Percentiles rank a stretch among this genome's conserved stretches.
Evolutionary conservation across 2,329 filamentous ascomycete genomes (phyloP).

Genomic region (Fusarium guadeloupense): DNA sequence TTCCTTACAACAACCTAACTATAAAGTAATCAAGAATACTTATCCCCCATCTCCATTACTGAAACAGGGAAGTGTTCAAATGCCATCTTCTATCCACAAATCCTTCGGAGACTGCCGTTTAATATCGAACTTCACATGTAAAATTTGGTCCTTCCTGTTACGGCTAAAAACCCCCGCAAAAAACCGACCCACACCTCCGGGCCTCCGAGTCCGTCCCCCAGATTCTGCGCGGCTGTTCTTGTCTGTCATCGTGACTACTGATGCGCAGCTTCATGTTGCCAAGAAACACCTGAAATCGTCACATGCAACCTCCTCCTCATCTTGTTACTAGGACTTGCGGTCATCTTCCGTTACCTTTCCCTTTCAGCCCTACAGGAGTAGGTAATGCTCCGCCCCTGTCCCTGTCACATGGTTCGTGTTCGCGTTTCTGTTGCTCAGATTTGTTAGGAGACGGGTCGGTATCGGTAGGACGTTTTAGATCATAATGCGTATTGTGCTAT

Average conservation of each 20-base stretch:
- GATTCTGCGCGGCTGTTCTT: slow-evolving; percentile 15
- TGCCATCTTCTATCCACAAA: too few relatives aligned
- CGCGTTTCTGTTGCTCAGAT: not conserved
- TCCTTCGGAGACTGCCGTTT: not conserved
- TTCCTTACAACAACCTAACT: too few relatives aligned
- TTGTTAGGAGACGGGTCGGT: too few relatives aligned
- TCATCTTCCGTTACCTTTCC: slow-evolving; percentile 38
- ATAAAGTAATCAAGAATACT: too few relatives aligned
- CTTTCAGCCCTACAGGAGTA: slow-evolving; percentile 35
- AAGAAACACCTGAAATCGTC: slow-evolving; percentile 17
- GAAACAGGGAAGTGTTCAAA: too few relatives aligned
- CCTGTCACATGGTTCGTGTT: slow-evolving; percentile 8
- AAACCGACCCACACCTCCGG: slow-evolving; percentile 15
- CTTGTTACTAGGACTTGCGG: slow-evolving; percentile 31
- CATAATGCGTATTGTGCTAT: not conserved
- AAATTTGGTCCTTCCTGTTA: slow-evolving; percentile 5
- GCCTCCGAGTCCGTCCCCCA: slow-evolving; percentile 22
- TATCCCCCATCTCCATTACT: too few relatives aligned
- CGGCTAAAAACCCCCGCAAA: slow-evolving; percentile 19
- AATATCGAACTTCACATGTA: slow-evolving; percentile 27
- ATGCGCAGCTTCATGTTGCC: slow-evolving; percentile 23
- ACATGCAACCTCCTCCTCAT: slow-evolving; percentile 20
- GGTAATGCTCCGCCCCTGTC: slow-evolving; percentile 4
- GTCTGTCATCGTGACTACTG: slow-evolving; percentile 15
- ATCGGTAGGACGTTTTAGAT: too few relatives aligned